Conservation (phyloP, 2,329 filamentous ascomycete genomes). For the Cucurbitaria berberidis region DNA sequence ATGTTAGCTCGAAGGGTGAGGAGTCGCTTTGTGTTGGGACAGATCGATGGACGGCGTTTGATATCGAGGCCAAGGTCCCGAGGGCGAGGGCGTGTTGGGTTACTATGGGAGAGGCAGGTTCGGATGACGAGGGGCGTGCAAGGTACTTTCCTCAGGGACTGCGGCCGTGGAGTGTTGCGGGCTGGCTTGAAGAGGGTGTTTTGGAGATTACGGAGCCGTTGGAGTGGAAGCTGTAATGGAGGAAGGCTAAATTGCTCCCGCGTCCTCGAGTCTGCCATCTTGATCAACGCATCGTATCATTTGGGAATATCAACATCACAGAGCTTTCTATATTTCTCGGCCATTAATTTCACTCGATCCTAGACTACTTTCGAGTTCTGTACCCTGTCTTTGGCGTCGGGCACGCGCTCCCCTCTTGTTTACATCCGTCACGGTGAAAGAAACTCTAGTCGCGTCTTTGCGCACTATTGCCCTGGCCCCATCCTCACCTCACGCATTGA, state of each 20-base stretch:
- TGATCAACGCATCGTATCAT: no score
- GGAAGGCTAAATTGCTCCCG: background rate
- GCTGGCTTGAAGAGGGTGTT: constrained; percentile 38
- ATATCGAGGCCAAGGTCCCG: constrained; percentile 21
- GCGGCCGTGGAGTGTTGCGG: constrained; percentile 32
- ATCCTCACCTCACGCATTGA: background rate
- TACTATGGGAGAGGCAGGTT: constrained; percentile 8
- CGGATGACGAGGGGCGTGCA: constrained; percentile 2
- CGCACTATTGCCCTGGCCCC: background rate
- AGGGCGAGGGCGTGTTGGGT: constrained; percentile 40
- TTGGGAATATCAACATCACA: no score
- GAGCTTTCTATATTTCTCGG: background rate
- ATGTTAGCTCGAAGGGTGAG: constrained; percentile 25
- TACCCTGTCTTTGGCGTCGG: background rate
- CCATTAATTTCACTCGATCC: background rate
- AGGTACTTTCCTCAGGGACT: constrained; percentile 32
- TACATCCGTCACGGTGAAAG: background rate
- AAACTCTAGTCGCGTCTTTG: background rate
- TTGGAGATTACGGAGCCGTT: constrained; percentile 27
- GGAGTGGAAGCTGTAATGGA: constrained; percentile 39
- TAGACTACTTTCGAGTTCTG: background rate
- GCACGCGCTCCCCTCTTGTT: background rate
- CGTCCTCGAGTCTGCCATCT: no score
- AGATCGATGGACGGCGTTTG: constrained; percentile 33
- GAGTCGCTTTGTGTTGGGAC: constrained; percentile 30